Evolutionary conservation across 202 grass and related monocot genomes (phyloP), one percentile per base, ranked within the genome.

Genomic region (Schoenoplectus triqueter): DNA sequence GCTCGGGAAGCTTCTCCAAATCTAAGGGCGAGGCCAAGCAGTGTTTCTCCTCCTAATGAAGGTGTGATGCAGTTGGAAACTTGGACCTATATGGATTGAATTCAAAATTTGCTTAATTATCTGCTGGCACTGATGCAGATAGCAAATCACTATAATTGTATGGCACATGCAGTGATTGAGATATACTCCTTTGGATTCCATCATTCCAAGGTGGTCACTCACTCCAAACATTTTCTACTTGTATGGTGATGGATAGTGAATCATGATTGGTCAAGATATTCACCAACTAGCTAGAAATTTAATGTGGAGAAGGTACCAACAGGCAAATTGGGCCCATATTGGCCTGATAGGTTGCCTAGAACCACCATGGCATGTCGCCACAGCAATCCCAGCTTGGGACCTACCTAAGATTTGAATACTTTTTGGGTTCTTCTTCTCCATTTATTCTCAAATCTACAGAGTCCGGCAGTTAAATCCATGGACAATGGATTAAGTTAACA

Each of bases 341-440:
- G 64, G 63, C 64, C 80, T 19, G 69, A 56, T 83, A 83, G 80
- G 80, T 20, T 68, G 80, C 20, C 2, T 54, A 57, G 64, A 83
- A 18, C 20, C 80, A 66, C 80, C 80, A 83, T 83, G 80, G 80
- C 80, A 51, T 83, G 80, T 83, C 80, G 63, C 80, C 46, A n/a
- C 64, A 83, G 21, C 46, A 70, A 83, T 83, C 60, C 56, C 48
- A 54, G 45, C 19, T 69, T 83, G 64, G 80, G 80, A 4, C 63
- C 80, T 10, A 83, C 63, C 31, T 4, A 83, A 83, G 80, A 83
- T 69, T 69, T 68, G 9, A 50, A 69, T 83, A 50, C 13, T 31
- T 11, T 11, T 56, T 59, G 56, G 56, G 31, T 31, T 51, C 17
- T 67, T 55, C 62, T 9, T 50, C 60, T 63, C 62, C 72, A 54